Conservation (phyloP, 2,329 filamentous ascomycete species). For the Scorias spongiosa region DNA sequence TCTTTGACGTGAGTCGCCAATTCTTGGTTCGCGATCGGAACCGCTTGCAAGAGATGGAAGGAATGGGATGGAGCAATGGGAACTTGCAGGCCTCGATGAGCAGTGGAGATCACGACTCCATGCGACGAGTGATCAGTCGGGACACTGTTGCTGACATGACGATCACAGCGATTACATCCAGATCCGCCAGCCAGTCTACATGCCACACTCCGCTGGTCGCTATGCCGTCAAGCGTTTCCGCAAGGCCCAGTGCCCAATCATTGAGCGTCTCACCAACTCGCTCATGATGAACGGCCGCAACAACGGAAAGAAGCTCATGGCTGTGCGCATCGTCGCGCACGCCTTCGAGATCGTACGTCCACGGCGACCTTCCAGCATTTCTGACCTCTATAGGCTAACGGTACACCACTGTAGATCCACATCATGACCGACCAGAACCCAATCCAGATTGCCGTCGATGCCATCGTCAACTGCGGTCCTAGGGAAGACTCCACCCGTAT, state of each 20-base stretch:
- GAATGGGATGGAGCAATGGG: constrained; percentile 1
- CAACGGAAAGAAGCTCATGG: constrained; percentile 99
- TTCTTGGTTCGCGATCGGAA: background rate
- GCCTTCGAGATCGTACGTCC: constrained; percentile 94
- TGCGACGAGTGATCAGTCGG: background rate
- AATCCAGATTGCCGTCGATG: constrained; percentile 97
- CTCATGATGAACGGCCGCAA: constrained; percentile 99
- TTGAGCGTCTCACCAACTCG: constrained; percentile 99
- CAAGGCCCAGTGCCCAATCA: constrained; percentile 99
- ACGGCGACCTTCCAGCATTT: constrained; percentile 1
- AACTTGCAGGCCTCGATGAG: background rate
- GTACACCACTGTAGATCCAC: constrained; percentile 56
- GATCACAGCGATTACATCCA: constrained; percentile 89
- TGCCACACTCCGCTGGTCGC: constrained; percentile 95
- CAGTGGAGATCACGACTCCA: too few species aligned
- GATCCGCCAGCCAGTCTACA: constrained; percentile 97
- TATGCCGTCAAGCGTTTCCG: constrained; percentile 99
- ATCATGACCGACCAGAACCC: constrained; percentile 99
- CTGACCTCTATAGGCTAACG: background rate
- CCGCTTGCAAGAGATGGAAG: constrained; percentile 3
- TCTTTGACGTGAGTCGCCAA: constrained; percentile 76
- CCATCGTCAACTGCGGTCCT: constrained; percentile 99
- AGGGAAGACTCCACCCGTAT: constrained; percentile 99
- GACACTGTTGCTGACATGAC: background rate
- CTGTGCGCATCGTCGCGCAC: constrained; percentile 97